Percentiles rank a stretch among this genome's conserved stretches.
phyloP scores from a whole-genome alignment of 495 filamentous ascomycete genomes.

The Neurospora terricola region DNA sequence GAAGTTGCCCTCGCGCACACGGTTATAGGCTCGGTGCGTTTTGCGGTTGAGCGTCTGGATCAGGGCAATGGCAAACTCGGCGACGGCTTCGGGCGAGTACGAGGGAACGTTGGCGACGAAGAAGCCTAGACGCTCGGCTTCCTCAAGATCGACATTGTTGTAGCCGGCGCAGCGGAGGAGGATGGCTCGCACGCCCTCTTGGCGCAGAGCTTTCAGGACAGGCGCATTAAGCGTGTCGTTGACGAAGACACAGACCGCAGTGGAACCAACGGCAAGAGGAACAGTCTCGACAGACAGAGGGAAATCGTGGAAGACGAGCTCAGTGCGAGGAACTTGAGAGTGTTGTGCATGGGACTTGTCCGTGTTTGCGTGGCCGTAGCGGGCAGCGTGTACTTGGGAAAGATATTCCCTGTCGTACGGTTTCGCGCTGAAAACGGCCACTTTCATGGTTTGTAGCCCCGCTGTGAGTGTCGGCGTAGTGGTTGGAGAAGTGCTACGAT shows the following conservation, averaged over 20 bases:
- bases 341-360: conserved; percentile 3
- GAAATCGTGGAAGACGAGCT: conserved; percentile 46
- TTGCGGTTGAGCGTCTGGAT: conserved; percentile 61
- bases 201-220: conserved; percentile 42
- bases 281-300: conserved; percentile 46
- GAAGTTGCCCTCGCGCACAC: conserved; percentile 65
- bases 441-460: conserved; percentile 32
- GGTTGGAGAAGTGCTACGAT: neutral
- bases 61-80: conserved; percentile 60
- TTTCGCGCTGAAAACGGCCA: conserved; percentile 55
- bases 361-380: conserved; percentile 2
- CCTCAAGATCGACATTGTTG: conserved; percentile 55
- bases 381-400: conserved; percentile 17
- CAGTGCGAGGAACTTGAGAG: conserved; percentile 8
- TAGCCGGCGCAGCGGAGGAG: conserved; percentile 61
- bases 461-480: neutral
- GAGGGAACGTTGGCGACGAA: conserved; percentile 59
- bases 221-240: conserved; percentile 48
- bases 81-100: conserved; percentile 63
- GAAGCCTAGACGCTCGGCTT: conserved; percentile 46
- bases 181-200: conserved; percentile 42
- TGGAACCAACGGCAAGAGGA: conserved; percentile 39
- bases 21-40: conserved; percentile 61
- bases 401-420: conserved; percentile 49
- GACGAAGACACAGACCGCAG: conserved; percentile 62